Evolutionary conservation across 768 basidiomycete genomes (phyloP), one percentile per base, ranked within the genome.

Genomic region (Megacollybia marginata): DNA sequence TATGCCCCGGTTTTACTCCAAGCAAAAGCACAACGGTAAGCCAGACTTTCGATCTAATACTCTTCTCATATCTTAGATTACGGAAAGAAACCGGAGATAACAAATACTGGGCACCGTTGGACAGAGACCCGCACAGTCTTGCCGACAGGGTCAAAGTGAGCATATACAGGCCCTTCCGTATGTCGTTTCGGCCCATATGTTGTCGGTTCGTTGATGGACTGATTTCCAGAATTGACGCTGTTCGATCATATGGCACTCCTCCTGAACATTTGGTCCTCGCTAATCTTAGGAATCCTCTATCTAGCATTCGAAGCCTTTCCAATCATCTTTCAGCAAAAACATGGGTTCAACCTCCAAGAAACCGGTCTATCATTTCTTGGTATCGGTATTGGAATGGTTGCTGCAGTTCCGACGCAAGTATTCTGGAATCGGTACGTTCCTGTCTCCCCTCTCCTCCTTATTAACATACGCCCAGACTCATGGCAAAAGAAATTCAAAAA

Each of bases 241-340:
- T 76, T 70, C 45, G 86, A 93, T 55, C 72, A 76, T 15, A 92
- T 91, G 87, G 83, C 84, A 0, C 69, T 90, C 4, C 63, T 84
- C 5, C 69, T 92, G 9, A 65, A 69, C 33, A 75, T 71, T 55
- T 84, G 86, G 69, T 82, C 78, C 0, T 67, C 78, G 0, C 66
- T 83, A 16, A 65, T 79, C 13, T 79, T 84, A 46, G 77, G 78
- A 1, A 78, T 75, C 16, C 66, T 86, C 0, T 86, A 86, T 60
- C 71, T 82, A 11, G 73, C 79, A 44, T 84, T 86, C 59, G 75
- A 81, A 49, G 80, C 78, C 4, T 70, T 62, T 53, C 69, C 68
- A 6, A 65, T 70, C 48, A 68, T 70, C 46, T 84, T 85, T 58
- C 75, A 80, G 46, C 79, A 76, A 55, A 67, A 67, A 1, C 74